Percentiles rank a stretch among this genome's conserved stretches.
Conservation (phyloP, 2,329 filamentous ascomycete genomes). For the Arachnomyces sp. region DNA sequence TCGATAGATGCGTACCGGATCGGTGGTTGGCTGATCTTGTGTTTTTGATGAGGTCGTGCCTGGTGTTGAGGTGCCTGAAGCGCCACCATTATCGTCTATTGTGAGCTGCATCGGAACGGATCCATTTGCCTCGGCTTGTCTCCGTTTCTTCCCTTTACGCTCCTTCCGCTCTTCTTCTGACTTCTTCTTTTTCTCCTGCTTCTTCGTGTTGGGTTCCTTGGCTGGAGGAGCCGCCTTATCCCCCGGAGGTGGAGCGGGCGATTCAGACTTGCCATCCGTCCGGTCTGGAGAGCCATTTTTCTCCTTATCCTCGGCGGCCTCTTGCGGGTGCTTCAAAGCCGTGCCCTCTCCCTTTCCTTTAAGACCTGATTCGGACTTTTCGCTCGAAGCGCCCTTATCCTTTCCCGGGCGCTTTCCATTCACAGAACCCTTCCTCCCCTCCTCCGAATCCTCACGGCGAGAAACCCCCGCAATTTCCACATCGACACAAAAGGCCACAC, state of each 20-base stretch:
- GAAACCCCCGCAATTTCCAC: slow-evolving; percentile 91
- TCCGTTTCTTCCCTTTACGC: slow-evolving; percentile 79
- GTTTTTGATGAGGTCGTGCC: slow-evolving; percentile 35
- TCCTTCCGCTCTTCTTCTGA: slow-evolving; percentile 90
- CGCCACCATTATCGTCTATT: slow-evolving; percentile 49
- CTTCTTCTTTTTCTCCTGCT: slow-evolving; percentile 93
- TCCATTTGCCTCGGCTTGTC: slow-evolving; percentile 80
- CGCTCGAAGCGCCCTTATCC: too few relatives aligned
- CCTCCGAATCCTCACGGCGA: slow-evolving; percentile 59
- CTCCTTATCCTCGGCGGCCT: slow-evolving; percentile 49
- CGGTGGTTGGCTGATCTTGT: slow-evolving; percentile 71
- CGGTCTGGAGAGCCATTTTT: slow-evolving; percentile 35
- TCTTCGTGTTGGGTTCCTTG: slow-evolving; percentile 52
- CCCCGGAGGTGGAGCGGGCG: slow-evolving; percentile 1
- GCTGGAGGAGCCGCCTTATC: slow-evolving; percentile 19
- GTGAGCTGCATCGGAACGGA: slow-evolving; percentile 76
- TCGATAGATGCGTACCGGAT: slow-evolving; percentile 86
- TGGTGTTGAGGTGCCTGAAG: slow-evolving; percentile 24
- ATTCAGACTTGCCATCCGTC: slow-evolving; percentile 10
- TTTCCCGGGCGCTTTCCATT: too few relatives aligned
- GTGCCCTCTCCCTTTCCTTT: slow-evolving; percentile 67
- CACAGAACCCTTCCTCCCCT: slow-evolving; percentile 20
- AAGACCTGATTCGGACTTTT: slow-evolving; percentile 46
- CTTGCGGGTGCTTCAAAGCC: slow-evolving; percentile 60
- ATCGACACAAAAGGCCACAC: slow-evolving; percentile 93